phyloP scores from a whole-genome alignment of 78 protist species.

The Dictyostelium brefeldianum region DNA sequence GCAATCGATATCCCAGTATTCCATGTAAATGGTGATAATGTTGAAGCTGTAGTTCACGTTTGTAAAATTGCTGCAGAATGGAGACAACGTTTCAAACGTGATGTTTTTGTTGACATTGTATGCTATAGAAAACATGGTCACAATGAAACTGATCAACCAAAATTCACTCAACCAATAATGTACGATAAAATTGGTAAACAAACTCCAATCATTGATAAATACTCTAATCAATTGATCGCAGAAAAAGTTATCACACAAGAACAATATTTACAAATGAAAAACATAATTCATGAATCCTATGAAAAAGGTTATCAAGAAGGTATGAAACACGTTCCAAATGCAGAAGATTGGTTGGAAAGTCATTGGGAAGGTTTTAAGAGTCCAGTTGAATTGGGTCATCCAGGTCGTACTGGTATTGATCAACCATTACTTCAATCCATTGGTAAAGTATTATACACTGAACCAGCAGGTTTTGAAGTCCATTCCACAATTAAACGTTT shows the following conservation, averaged over 20 bases:
- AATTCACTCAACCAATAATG: conserved; percentile 98
- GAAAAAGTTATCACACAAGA: conserved; percentile 78
- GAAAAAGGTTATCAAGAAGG: conserved; percentile 86
- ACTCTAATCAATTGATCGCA: conserved; percentile 67
- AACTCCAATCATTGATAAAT: conserved; percentile 78
- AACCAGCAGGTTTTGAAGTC: conserved; percentile 84
- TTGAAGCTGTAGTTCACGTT: conserved; percentile 91
- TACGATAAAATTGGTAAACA: conserved; percentile 85
- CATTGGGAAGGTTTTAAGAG: conserved; percentile 75
- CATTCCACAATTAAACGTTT: conserved; percentile 81
- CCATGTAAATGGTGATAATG: conserved; percentile 99
- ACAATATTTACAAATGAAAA: conserved; percentile 46
- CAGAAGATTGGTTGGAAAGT: conserved; percentile 83
- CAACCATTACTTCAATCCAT: conserved; percentile 35
- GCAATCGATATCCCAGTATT: conserved; percentile 94
- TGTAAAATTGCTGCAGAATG: conserved; percentile 89
- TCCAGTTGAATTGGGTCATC: conserved; percentile 47
- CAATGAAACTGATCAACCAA: conserved; percentile 98
- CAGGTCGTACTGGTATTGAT: conserved; percentile 70
- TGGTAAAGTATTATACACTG: conserved; percentile 47
- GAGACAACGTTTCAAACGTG: conserved; percentile 89
- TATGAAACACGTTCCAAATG: conserved; percentile 64
- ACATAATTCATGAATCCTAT: conserved; percentile 72
- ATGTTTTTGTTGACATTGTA: conserved; percentile 95
- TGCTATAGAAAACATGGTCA: conserved; percentile 96